Percentiles rank a stretch among this genome's conserved stretches.
These are phyloP conservation scores for Vigna hirtella DNA, from an alignment of 306 rosid species.

Conservation along the genomic window DNA sequence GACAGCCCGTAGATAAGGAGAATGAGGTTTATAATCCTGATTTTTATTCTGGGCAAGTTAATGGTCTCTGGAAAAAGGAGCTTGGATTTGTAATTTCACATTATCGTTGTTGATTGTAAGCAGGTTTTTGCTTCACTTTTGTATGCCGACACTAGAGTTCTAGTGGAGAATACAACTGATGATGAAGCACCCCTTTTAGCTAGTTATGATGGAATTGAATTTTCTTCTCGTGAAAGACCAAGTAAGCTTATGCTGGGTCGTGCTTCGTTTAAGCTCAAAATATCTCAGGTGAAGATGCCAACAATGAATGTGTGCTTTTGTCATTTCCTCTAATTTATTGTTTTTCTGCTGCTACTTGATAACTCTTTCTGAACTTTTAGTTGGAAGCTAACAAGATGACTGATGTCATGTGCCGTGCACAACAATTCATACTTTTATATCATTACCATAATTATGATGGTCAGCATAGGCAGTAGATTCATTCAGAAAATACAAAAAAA, in stretches of 20 bases:
- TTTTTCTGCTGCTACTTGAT: constrained; percentile 22
- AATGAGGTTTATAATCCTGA: constrained; percentile 66
- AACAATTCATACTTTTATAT: background rate
- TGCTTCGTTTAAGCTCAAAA: constrained; percentile 93
- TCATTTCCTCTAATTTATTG: constrained; percentile 8
- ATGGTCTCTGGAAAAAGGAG: constrained; percentile 32
- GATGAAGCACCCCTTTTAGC: constrained; percentile 87
- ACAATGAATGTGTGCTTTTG: constrained; percentile 27
- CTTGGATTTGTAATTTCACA: constrained; percentile 29
- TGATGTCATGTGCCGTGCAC: background rate
- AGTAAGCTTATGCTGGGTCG: constrained; percentile 80
- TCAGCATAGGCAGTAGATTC: constrained; percentile 15
- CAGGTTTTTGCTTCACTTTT: constrained; percentile 89
- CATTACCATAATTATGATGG: background rate
- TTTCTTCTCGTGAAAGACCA: constrained; percentile 71
- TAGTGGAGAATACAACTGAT: constrained; percentile 81
- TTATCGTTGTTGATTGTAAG: constrained; percentile 35
- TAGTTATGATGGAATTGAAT: constrained; percentile 83
- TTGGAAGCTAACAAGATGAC: constrained; percentile 25
- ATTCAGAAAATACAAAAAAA: background rate
- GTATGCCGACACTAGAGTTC: constrained; percentile 72
- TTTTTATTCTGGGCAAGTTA: constrained; percentile 25
- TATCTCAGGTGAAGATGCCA: constrained; percentile 79
- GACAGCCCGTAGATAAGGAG: constrained; percentile 67
- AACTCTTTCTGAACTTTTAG: background rate